Evolutionary conservation across 2,329 filamentous ascomycete genomes (phyloP).

Genomic region (Camillea tinctor): DNA sequence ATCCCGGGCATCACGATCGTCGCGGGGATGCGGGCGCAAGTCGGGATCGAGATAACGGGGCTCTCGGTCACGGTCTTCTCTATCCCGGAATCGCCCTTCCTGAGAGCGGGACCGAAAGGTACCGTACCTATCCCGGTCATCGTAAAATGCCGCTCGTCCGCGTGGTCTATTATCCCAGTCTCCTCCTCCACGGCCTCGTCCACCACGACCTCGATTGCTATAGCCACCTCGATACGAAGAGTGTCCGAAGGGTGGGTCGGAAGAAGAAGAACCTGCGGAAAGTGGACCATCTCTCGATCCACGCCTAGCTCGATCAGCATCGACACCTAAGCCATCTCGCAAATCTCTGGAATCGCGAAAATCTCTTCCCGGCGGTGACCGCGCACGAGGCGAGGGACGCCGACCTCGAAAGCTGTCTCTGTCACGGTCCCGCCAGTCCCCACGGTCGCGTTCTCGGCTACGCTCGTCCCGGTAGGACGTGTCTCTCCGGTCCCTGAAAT

Average conservation of each 20-base stretch:
- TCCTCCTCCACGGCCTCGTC: conserved; percentile 51
- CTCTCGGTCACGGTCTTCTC: conserved; percentile 40
- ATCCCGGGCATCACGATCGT: conserved; percentile 48
- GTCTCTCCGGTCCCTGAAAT: conserved; percentile 56
- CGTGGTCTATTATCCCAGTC: conserved; percentile 48
- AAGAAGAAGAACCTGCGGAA: conserved; percentile 68
- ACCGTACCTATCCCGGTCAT: conserved; percentile 56
- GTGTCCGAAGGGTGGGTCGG: conserved; percentile 61
- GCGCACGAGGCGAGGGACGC: conserved; percentile 58
- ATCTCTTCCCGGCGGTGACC: conserved; percentile 65
- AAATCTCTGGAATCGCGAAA: conserved; percentile 57
- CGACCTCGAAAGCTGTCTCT: conserved; percentile 56
- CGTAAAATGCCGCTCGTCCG: conserved; percentile 53
- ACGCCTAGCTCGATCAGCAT: conserved; percentile 65
- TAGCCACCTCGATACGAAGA: conserved; percentile 56
- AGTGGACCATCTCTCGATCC: conserved; percentile 72
- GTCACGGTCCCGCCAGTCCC: conserved; percentile 52
- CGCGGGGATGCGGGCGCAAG: conserved; percentile 41
- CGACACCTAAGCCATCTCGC: conserved; percentile 57
- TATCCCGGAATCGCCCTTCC: conserved; percentile 59
- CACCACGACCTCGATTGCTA: conserved; percentile 55
- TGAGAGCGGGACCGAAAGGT: conserved; percentile 62
- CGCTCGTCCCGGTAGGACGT: conserved; percentile 56
- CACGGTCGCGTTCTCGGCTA: conserved; percentile 55
- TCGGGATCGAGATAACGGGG: conserved; percentile 37